These are phyloP conservation scores for Gypsophila paniculata DNA, from an alignment of 179 eudicot species.

Conservation along the genomic window DNA sequence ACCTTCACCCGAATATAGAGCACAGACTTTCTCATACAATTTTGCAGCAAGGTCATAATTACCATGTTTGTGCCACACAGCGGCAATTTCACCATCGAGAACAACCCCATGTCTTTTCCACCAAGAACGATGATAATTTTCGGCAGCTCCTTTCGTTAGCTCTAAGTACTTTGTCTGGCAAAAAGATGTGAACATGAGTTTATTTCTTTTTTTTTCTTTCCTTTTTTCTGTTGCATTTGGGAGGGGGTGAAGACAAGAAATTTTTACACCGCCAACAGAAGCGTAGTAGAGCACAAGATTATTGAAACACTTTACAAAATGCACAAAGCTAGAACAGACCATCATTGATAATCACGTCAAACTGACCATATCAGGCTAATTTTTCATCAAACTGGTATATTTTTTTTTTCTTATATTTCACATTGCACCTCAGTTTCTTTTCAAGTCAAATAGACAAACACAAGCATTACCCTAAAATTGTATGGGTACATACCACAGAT, in stretches of 20 bases:
- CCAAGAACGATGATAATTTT: slow-evolving; percentile 92
- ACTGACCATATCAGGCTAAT: not conserved
- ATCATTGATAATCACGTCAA: not conserved
- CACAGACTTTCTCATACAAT: slow-evolving; percentile 93
- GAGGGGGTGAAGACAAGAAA: not conserved
- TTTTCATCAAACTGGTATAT: slow-evolving; percentile 8
- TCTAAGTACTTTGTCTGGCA: slow-evolving; percentile 83
- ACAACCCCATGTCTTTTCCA: slow-evolving; percentile 98
- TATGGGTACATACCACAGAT: not conserved
- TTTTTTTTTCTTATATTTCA: not conserved
- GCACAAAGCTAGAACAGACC: not conserved
- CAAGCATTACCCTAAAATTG: not conserved
- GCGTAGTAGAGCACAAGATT: not conserved
- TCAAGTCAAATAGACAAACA: not conserved
- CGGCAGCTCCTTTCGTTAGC: slow-evolving; percentile 86
- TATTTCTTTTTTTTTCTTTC: not conserved
- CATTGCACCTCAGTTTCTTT: not conserved
- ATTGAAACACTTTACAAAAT: not conserved
- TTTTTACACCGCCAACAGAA: not conserved
- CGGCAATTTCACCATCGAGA: slow-evolving; percentile 96
- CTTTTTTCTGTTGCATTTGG: not conserved
- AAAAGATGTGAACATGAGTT: not conserved
- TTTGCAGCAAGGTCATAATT: slow-evolving; percentile 82
- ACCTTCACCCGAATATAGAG: slow-evolving; percentile 95
- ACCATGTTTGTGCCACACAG: slow-evolving; percentile 70